Conservation (phyloP, 345 rosid species). For the Eucalyptus sp. region DNA sequence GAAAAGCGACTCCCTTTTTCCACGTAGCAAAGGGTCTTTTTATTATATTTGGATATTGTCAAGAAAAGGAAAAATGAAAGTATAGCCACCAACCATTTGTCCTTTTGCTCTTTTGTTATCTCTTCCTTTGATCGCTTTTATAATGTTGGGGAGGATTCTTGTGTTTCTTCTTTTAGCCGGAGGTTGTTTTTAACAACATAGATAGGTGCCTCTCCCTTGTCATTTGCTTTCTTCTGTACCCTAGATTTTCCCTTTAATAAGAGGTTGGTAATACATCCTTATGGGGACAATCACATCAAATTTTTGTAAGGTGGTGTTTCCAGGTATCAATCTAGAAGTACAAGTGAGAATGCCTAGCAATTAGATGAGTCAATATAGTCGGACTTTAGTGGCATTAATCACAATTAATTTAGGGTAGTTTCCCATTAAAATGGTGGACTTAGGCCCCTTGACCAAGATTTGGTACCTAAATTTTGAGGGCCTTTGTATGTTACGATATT, state of each 20-base stretch:
- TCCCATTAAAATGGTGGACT: not conserved
- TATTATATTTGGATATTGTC: not conserved
- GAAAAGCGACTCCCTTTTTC: not conserved
- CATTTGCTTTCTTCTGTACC: not conserved
- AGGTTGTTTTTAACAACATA: not conserved
- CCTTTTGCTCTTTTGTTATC: not conserved
- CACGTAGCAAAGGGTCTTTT: not conserved
- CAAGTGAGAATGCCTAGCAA: not conserved
- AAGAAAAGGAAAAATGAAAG: not conserved
- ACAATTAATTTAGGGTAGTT: not conserved
- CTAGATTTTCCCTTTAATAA: not conserved
- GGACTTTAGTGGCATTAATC: not conserved
- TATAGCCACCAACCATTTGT: not conserved
- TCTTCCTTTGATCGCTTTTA: not conserved
- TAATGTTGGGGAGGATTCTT: not conserved
- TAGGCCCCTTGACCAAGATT: not conserved
- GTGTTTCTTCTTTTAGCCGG: not conserved
- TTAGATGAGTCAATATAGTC: not conserved
- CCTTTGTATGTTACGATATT: not conserved
- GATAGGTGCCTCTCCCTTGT: not conserved
- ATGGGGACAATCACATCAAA: not conserved
- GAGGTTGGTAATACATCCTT: conserved; percentile 3
- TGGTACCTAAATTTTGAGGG: not conserved
- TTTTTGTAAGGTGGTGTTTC: not conserved
- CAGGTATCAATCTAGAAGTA: not conserved